A percentile compares a stretch with the other conserved stretches of the same genome.
phyloP scores from a whole-genome alignment of 768 basidiomycete genomes.

The Rubroboletus pulcherrimus region DNA sequence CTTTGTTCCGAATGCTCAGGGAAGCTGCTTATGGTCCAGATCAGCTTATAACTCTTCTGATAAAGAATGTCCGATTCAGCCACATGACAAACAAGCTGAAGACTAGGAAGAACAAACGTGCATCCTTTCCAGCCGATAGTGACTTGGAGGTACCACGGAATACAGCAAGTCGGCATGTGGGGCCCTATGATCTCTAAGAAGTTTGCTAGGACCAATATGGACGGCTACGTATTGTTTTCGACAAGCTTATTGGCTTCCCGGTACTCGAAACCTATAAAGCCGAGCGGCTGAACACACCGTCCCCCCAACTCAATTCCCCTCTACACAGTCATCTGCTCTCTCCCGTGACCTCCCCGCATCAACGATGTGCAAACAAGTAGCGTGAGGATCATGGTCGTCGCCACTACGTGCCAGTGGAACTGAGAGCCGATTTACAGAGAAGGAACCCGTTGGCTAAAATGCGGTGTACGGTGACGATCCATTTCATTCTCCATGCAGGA shows the following conservation, averaged over 20 bases:
- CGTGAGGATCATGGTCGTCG: slow-evolving; percentile 47
- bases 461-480: slow-evolving; percentile 48
- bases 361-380: slow-evolving; percentile 70
- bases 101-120: slow-evolving; percentile 20
- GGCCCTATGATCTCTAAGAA: slow-evolving; percentile 23
- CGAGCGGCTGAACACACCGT: slow-evolving; percentile 3
- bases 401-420: neutral
- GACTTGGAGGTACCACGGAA: slow-evolving; percentile 18
- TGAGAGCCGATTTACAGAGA: slow-evolving; percentile 41
- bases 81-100: slow-evolving; percentile 29
- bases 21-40: slow-evolving; percentile 25
- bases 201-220: slow-evolving; percentile 27
- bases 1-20: slow-evolving; percentile 25
- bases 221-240: slow-evolving; percentile 26
- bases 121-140: slow-evolving; percentile 7
- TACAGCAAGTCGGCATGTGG: slow-evolving; percentile 29
- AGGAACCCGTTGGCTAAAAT: slow-evolving; percentile 72
- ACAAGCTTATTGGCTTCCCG: slow-evolving; percentile 24
- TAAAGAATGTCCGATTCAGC: slow-evolving; percentile 25
- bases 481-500: slow-evolving; percentile 2
- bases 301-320: slow-evolving; percentile 16
- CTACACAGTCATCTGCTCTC: neutral
- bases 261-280: slow-evolving; percentile 29
- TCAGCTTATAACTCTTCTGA: slow-evolving; percentile 22
- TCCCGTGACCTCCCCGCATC: neutral